phyloP scores from a whole-genome alignment of 1,139 yeast genomes.

The Casaregolazyma lundiana region DNA sequence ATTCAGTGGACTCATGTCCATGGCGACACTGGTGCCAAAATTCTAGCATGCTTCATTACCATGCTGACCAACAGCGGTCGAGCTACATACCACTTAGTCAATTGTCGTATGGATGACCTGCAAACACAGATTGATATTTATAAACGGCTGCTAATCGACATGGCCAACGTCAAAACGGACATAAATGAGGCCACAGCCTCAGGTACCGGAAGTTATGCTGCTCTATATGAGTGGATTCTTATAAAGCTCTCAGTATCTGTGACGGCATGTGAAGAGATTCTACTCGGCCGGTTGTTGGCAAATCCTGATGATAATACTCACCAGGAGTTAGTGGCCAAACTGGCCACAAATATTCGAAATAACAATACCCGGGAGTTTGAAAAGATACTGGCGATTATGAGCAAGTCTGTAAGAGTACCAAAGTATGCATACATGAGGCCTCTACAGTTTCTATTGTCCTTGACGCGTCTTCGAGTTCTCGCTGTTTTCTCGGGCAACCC shows the following conservation, averaged over 20 bases:
- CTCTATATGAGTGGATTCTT: conserved; percentile 41
- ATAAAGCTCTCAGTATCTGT: conserved; percentile 37
- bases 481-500: not conserved
- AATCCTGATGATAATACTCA: conserved; percentile 6
- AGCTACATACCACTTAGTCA: not conserved
- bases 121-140: not conserved
- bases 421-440: conserved; percentile 54
- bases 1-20: not conserved
- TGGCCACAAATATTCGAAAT: conserved; percentile 7
- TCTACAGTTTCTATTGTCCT: conserved; percentile 46
- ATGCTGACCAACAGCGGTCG: not conserved
- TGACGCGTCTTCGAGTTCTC: conserved; percentile 20
- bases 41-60: not conserved
- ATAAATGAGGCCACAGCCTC: not conserved
- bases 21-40: not conserved
- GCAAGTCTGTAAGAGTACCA: conserved; percentile 43
- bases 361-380: conserved; percentile 31
- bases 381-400: conserved; percentile 41
- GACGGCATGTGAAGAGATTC: conserved; percentile 9
- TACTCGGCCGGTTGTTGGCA: conserved; percentile 9
- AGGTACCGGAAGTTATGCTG: not conserved
- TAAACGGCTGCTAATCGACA: not conserved
- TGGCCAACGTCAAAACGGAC: not conserved
- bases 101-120: not conserved
- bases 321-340: conserved; percentile 1